Evolutionary conservation across 768 basidiomycete species (phyloP).

Genomic region (Boletales sp.): DNA sequence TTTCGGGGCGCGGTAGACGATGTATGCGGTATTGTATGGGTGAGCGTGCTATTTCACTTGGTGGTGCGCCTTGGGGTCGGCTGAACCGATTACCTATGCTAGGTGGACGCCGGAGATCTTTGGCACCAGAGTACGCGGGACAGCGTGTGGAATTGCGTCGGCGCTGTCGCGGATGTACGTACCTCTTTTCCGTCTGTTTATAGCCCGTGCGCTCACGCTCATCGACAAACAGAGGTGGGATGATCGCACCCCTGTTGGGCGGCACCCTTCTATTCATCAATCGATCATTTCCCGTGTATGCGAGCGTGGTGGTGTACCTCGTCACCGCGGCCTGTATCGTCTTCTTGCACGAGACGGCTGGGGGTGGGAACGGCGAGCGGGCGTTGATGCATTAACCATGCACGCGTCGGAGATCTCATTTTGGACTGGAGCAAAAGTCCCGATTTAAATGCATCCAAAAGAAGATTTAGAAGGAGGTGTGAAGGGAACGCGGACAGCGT

Average conservation of each 20-base stretch:
- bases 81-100: neutral
- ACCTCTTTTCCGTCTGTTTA: neutral
- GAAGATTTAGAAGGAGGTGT: too few relatives aligned
- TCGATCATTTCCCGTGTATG: conserved; percentile 71
- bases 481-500: too few relatives aligned
- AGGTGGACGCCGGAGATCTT: conserved; percentile 88
- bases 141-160: conserved; percentile 84
- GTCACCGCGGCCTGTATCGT: conserved; percentile 62
- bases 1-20: conserved; percentile 42
- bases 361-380: conserved; percentile 23
- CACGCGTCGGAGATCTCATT: too few relatives aligned
- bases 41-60: conserved; percentile 1
- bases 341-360: conserved; percentile 50
- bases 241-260: conserved; percentile 82
- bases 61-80: too few relatives aligned
- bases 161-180: conserved; percentile 80
- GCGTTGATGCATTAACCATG: conserved; percentile 15
- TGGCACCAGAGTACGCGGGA: conserved; percentile 80
- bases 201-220: neutral
- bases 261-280: conserved; percentile 67
- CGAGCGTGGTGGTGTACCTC: conserved; percentile 63
- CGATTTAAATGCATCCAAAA: too few relatives aligned
- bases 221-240: conserved; percentile 61
- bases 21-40: conserved; percentile 88
- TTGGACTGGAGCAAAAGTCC: too few relatives aligned